Evolutionary conservation across 192 early-diverging fungal genomes (phyloP), one percentile per base, ranked within the genome.

Genomic region (Jimgerdemannia lactiflua): DNA sequence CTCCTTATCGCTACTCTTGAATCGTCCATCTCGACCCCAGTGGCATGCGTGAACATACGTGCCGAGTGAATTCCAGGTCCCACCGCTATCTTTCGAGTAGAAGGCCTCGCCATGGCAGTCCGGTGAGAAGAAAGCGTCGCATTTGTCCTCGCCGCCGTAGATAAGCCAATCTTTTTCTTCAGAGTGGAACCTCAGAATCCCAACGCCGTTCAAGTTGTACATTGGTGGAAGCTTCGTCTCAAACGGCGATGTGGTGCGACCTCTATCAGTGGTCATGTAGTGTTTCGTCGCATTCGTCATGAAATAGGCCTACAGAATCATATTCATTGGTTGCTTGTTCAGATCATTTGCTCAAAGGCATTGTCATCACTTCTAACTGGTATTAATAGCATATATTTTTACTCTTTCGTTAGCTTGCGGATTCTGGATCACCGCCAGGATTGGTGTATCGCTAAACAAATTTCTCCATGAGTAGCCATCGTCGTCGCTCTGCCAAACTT

Each of bases 101-200:
- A 87, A 95, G 3, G 92, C 93, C 72, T 90, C 85, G 11, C 91
- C 86, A 73, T 89, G 91, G 75, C 98, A 99, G 7, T 79, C 75
- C 19, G 76, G 19, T 0, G 80, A 73, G 40, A 86, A 75, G 0
- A 82, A 76, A 17, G 72, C 68, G 4, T 76, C 74, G 72, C 93
- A 94, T 4, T 75, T 77, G 11, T 74, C 79, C 69, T 89, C 86
- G 29, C 90, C 94, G 64, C 95, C 72, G 75, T 89, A 98, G 20
- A 96, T 87, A 40, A 96, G 72, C 87, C 94, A 98, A 73, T 95
- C 94, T 3, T 89, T 81, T 42, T 94, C 86, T 1, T 91, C 86
- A 14, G 95, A 93, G 74, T 99, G 97, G 87, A 98, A 99, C 63
- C 89, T 88, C 67, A 95, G 70, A 39, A 90, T 80, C 39, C 6